Evolutionary conservation across 768 basidiomycete species (phyloP).

Genomic region (Leccinum sublutescens): DNA sequence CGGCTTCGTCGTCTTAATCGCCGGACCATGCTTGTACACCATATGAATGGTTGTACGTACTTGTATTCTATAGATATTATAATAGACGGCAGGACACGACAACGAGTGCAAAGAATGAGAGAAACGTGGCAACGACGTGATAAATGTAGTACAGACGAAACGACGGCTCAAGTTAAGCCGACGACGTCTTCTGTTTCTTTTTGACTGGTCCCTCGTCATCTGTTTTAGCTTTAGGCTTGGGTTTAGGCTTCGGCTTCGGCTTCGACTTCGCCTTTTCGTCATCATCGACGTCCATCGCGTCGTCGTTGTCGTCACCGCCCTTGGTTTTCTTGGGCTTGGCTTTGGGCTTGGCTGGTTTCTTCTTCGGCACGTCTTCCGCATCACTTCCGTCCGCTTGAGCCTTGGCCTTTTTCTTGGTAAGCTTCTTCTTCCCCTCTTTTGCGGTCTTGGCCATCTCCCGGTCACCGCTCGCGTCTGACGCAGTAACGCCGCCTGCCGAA

Average conservation of each 20-base stretch:
- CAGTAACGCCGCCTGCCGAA: slow-evolving; percentile 66
- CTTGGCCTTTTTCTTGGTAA: slow-evolving; percentile 45
- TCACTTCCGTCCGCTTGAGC: slow-evolving; percentile 42
- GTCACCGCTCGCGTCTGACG: slow-evolving; percentile 84
- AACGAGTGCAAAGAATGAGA: neutral
- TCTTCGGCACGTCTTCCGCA: slow-evolving; percentile 45
- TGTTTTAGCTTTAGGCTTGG: slow-evolving; percentile 36
- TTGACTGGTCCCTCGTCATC: slow-evolving; percentile 58
- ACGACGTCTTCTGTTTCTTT: slow-evolving; percentile 67
- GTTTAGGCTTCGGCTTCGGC: slow-evolving; percentile 42
- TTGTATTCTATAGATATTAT: slow-evolving; percentile 26
- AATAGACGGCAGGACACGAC: slow-evolving; percentile 11
- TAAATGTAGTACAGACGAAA: neutral
- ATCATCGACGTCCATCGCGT: slow-evolving; percentile 51
- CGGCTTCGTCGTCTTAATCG: slow-evolving; percentile 8
- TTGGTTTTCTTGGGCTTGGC: slow-evolving; percentile 38
- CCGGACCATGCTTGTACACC: slow-evolving; percentile 12
- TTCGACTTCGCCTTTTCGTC: slow-evolving; percentile 37
- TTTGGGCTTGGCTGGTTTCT: slow-evolving; percentile 46
- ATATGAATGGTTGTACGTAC: slow-evolving; percentile 16
- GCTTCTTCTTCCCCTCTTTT: slow-evolving; percentile 37
- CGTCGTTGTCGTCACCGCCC: slow-evolving; percentile 39
- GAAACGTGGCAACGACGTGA: neutral
- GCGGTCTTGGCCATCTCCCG: slow-evolving; percentile 50
- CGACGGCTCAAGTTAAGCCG: slow-evolving; percentile 26